A percentile compares a stretch with the other conserved stretches of the same genome.
Conservation (phyloP, 2,329 filamentous ascomycete species). For the Blastomyces emzantsi region DNA sequence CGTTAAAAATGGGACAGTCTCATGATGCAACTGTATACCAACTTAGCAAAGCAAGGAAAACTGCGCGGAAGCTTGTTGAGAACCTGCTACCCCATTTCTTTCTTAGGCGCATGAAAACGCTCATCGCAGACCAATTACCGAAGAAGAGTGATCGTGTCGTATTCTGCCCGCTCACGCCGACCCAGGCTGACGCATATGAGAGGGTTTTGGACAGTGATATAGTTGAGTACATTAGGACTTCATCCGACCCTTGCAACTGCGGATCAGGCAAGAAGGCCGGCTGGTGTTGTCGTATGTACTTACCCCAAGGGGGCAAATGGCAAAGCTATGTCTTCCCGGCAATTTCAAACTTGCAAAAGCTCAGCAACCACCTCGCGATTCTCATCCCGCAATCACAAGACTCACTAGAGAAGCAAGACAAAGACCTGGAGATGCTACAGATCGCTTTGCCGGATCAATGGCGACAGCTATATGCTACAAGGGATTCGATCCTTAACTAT, state of each 20-base stretch:
- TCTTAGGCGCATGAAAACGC: constrained; percentile 79
- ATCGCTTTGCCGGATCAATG: constrained; percentile 66
- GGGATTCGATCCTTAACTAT: constrained; percentile 70
- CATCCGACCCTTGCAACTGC: constrained; percentile 61
- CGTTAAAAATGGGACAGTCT: constrained; percentile 78
- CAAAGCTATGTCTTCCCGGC: constrained; percentile 73
- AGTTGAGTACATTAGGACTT: constrained; percentile 58
- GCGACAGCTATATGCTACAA: constrained; percentile 61
- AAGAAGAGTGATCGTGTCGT: constrained; percentile 93
- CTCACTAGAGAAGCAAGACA: constrained; percentile 61
- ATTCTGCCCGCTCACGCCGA: constrained; percentile 81
- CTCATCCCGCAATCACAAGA: constrained; percentile 64
- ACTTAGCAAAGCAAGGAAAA: constrained; percentile 69
- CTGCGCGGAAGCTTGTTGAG: constrained; percentile 72
- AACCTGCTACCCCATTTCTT: constrained; percentile 88
- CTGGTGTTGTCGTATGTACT: constrained; percentile 62
- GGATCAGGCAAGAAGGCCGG: constrained; percentile 61
- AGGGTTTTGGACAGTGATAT: constrained; percentile 67
- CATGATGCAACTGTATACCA: constrained; percentile 82
- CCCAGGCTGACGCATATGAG: constrained; percentile 74
- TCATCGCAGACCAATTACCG: constrained; percentile 86
- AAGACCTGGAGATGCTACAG: constrained; percentile 64
- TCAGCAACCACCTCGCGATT: constrained; percentile 87
- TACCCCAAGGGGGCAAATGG: constrained; percentile 60
- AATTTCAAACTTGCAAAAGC: constrained; percentile 72